Percentiles rank a stretch among this genome's conserved stretches.
These are phyloP conservation scores for Lasiodiplodia hormozganensis DNA, from an alignment of 2,329 filamentous ascomycete species.

Conservation along the genomic window DNA sequence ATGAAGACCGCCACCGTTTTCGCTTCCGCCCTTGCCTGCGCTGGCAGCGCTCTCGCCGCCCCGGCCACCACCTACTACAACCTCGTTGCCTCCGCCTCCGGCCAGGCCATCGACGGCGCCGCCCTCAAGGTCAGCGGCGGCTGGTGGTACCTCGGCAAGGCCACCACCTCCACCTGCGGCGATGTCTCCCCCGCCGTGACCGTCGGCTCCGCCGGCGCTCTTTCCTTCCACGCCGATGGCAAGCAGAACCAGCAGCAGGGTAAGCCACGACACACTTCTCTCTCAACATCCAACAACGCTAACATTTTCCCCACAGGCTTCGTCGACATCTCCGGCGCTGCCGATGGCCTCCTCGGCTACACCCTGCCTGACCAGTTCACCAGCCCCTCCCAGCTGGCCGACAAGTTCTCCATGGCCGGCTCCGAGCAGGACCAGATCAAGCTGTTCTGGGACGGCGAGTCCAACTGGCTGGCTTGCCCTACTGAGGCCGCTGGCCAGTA, in stretches of 20 bases:
- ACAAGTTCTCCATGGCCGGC: slow-evolving; percentile 11
- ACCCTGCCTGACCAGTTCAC: not conserved
- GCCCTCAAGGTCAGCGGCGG: slow-evolving; percentile 7
- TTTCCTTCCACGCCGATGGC: slow-evolving; percentile 5
- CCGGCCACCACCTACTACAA: slow-evolving; percentile 1
- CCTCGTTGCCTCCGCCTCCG: not conserved
- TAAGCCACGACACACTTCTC: not conserved
- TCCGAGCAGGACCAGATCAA: not conserved
- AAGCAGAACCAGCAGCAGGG: slow-evolving; percentile 16
- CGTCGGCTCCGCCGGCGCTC: not conserved
- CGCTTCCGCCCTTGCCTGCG: slow-evolving; percentile 7
- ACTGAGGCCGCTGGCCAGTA: not conserved
- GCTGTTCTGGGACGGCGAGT: not conserved
- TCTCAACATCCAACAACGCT: no score
- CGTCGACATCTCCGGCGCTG: slow-evolving; percentile 14
- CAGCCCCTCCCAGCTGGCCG: not conserved
- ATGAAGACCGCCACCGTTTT: slow-evolving; percentile 21
- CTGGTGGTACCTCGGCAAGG: slow-evolving; percentile 14
- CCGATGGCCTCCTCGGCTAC: slow-evolving; percentile 1
- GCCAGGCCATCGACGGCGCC: not conserved
- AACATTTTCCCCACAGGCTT: not conserved
- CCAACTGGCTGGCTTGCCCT: slow-evolving; percentile 17
- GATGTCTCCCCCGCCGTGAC: not conserved
- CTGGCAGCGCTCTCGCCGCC: not conserved
- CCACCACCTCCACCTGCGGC: slow-evolving; percentile 17